Percentiles rank a stretch among this genome's conserved stretches.
These are phyloP conservation scores for Aegilops sharonensis DNA, from an alignment of 176 grass and related monocot genomes.

Conservation along the genomic window DNA sequence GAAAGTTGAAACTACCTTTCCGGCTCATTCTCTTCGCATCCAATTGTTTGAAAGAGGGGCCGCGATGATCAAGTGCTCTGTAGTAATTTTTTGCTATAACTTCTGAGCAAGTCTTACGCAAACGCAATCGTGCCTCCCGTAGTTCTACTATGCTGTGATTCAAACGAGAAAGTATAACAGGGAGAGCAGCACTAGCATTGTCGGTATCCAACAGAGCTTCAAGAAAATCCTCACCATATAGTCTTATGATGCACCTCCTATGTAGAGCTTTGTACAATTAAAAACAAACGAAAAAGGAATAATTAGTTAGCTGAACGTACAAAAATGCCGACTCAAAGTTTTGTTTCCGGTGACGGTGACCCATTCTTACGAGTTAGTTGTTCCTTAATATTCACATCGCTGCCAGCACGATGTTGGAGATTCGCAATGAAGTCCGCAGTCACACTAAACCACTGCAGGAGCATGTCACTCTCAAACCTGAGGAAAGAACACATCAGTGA, in stretches of 20 bases:
- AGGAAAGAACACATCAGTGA: not conserved
- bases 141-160: constrained; percentile 39
- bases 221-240: constrained; percentile 37
- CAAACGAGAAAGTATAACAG: constrained; percentile 49
- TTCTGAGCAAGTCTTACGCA: constrained; percentile 21
- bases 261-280: constrained; percentile 35
- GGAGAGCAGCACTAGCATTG: constrained; percentile 14
- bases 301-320: not conserved
- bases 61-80: constrained; percentile 42
- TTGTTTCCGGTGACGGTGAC: not conserved
- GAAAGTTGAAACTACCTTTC: constrained; percentile 32
- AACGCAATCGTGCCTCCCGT: not conserved
- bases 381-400: constrained; percentile 12
- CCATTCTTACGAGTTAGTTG: constrained; percentile 46
- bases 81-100: constrained; percentile 33
- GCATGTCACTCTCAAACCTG: constrained; percentile 53
- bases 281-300: not conserved
- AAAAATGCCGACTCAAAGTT: not conserved
- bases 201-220: constrained; percentile 20
- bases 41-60: constrained; percentile 42
- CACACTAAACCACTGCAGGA: constrained; percentile 27
- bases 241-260: constrained; percentile 50
- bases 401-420: constrained; percentile 16
- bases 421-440: constrained; percentile 29
- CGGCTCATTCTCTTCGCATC: constrained; percentile 33